phyloP scores from a whole-genome alignment of 805 yeast genomes.

The Crinitomyces ghanaensis region DNA sequence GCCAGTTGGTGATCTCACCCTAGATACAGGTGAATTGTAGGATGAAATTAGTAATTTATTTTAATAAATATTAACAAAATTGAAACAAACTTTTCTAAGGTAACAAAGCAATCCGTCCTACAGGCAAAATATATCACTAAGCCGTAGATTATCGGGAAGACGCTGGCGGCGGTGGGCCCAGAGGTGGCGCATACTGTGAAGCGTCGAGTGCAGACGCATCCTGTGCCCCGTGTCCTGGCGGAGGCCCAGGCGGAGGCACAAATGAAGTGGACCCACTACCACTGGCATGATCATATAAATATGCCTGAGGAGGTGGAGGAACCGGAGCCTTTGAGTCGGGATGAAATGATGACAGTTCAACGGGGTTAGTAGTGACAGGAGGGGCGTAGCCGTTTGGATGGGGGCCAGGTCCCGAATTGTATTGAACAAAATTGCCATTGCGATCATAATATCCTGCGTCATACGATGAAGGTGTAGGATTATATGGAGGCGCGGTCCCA shows the following conservation, averaged over 20 bases:
- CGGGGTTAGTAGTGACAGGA: slow-evolving; percentile 3
- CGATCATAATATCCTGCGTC: slow-evolving; percentile 73
- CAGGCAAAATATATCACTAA: too few relatives aligned
- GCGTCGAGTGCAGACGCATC: not conserved
- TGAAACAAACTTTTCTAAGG: too few relatives aligned
- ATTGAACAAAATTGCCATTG: slow-evolving; percentile 33
- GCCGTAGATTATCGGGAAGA: slow-evolving; percentile 3
- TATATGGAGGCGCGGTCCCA: slow-evolving; percentile 20
- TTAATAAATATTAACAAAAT: too few relatives aligned
- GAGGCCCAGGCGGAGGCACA: slow-evolving; percentile 6
- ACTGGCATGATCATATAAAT: not conserved
- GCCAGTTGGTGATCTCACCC: too few relatives aligned
- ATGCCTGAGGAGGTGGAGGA: slow-evolving; percentile 3
- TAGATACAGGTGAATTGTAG: too few relatives aligned
- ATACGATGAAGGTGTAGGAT: slow-evolving; percentile 20
- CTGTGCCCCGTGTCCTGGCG: slow-evolving; percentile 3
- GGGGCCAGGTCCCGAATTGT: slow-evolving; percentile 1
- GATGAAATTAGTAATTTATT: too few relatives aligned
- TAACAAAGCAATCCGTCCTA: too few relatives aligned
- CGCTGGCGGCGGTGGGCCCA: slow-evolving; percentile 9
- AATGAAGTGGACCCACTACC: not conserved
- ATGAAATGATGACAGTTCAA: slow-evolving; percentile 1
- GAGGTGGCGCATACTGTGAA: slow-evolving; percentile 9
- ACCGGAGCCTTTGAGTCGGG: slow-evolving; percentile 1
- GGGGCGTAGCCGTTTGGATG: slow-evolving; percentile 2